A percentile compares a stretch with the other conserved stretches of the same genome.
Conservation (phyloP, 371 early-diverging fungal species). For the Mucor irregularis region DNA sequence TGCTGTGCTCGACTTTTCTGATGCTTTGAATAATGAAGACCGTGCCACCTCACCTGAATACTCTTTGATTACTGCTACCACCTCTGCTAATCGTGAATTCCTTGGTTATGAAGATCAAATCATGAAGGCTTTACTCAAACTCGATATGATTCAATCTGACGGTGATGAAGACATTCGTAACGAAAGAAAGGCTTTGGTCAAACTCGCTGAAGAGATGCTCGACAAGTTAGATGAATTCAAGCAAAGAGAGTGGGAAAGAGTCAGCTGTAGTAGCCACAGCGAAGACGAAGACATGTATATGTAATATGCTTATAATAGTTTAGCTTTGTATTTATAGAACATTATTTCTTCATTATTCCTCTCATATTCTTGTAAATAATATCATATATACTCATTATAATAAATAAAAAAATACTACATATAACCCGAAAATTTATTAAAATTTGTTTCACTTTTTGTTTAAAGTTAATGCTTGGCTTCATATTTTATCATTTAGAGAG, state of each 20-base stretch:
- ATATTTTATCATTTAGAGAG: no score
- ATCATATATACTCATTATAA: no score
- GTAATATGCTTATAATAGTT: not conserved
- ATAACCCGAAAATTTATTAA: no score
- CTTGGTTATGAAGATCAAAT: slow-evolving; percentile 36
- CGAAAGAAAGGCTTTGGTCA: slow-evolving; percentile 37
- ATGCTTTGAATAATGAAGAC: not conserved
- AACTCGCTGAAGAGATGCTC: slow-evolving; percentile 32
- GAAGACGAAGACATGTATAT: not conserved
- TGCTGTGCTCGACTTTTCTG: slow-evolving; percentile 26
- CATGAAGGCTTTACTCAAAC: slow-evolving; percentile 31
- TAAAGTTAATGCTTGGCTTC: no score
- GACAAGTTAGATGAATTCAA: slow-evolving; percentile 41
- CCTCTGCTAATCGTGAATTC: slow-evolving; percentile 28
- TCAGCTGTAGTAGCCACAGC: slow-evolving; percentile 10
- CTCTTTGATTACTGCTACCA: slow-evolving; percentile 15
- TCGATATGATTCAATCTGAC: slow-evolving; percentile 42
- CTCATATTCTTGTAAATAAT: no score
- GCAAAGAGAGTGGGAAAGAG: slow-evolving; percentile 47
- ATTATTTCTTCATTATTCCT: no score
- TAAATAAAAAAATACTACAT: no score
- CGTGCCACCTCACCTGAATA: slow-evolving; percentile 11
- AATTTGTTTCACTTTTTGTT: no score
- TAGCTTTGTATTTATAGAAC: no score
- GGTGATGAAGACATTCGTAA: slow-evolving; percentile 37